phyloP scores from a whole-genome alignment of 2,329 filamentous ascomycete species.

The Cercospora sojina region DNA sequence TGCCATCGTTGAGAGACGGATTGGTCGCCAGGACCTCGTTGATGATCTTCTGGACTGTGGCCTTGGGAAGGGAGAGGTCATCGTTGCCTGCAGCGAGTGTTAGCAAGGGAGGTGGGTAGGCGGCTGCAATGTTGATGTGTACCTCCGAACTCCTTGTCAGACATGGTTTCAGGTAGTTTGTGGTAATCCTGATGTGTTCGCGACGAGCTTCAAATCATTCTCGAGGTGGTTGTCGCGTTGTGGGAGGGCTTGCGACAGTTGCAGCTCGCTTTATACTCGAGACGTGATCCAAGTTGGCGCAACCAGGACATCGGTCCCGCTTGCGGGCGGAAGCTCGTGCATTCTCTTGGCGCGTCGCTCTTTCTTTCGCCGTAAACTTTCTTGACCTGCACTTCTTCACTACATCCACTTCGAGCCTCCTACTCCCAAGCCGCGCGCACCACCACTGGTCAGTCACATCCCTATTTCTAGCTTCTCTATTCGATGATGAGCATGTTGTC shows the following conservation, averaged over 20 bases:
- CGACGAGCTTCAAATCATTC: background rate
- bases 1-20: conserved; percentile 44
- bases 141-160: conserved; percentile 56
- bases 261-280: background rate
- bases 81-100: conserved; percentile 50
- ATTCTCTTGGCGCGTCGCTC: conserved; percentile 9
- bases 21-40: conserved; percentile 83
- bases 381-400: conserved; percentile 8
- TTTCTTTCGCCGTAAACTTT: conserved; percentile 15
- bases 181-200: background rate
- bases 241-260: background rate
- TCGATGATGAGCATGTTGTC: conserved; percentile 61
- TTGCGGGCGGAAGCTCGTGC: conserved; percentile 2
- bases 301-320: background rate
- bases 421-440: conserved; percentile 4
- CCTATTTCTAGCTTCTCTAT: conserved; percentile 26
- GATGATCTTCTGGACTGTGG: conserved; percentile 79
- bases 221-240: background rate
- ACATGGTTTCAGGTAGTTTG: conserved; percentile 43
- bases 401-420: conserved; percentile 2
- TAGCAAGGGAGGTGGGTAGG: background rate
- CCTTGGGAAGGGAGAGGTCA: conserved; percentile 62
- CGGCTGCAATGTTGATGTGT: conserved; percentile 27
- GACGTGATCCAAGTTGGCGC: background rate
- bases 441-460: conserved; percentile 25